phyloP scores from a whole-genome alignment of 345 rosid species.

The Pistacia vera region DNA sequence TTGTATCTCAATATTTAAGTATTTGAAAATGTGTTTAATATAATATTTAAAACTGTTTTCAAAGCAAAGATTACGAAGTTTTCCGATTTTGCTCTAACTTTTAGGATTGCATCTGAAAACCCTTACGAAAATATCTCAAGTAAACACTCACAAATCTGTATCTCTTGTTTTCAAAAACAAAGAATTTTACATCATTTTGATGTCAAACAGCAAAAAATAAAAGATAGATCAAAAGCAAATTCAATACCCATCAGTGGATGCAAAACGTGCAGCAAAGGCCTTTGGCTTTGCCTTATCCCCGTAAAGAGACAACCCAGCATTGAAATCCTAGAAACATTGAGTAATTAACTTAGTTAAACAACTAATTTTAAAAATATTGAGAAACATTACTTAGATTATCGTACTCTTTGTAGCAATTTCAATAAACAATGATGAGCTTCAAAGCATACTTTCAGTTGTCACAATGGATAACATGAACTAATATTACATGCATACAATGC shows the following conservation, averaged over 20 bases:
- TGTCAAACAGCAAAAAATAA: background rate
- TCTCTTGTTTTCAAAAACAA: too few relatives aligned
- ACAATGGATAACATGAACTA: background rate
- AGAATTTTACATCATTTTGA: too few relatives aligned
- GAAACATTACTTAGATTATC: constrained; percentile 1
- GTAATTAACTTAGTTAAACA: constrained; percentile 10
- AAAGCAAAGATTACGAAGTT: too few relatives aligned
- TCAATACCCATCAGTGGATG: constrained; percentile 80
- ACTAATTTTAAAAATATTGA: background rate
- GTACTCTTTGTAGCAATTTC: background rate
- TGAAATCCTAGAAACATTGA: constrained; percentile 57
- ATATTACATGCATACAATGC: background rate
- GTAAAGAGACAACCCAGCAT: constrained; percentile 79
- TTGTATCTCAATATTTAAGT: too few relatives aligned
- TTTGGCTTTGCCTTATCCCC: constrained; percentile 93
- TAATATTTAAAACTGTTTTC: too few relatives aligned
- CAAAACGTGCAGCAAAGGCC: constrained; percentile 84
- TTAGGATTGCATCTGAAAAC: too few relatives aligned
- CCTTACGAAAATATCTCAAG: too few relatives aligned
- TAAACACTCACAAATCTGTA: too few relatives aligned
- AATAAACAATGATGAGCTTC: background rate
- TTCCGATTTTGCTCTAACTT: too few relatives aligned
- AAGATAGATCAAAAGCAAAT: background rate
- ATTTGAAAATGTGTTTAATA: too few relatives aligned
- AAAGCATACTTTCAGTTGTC: too few relatives aligned